phyloP scores from a whole-genome alignment of 2,329 filamentous ascomycete genomes.

The Nemania sp. region DNA sequence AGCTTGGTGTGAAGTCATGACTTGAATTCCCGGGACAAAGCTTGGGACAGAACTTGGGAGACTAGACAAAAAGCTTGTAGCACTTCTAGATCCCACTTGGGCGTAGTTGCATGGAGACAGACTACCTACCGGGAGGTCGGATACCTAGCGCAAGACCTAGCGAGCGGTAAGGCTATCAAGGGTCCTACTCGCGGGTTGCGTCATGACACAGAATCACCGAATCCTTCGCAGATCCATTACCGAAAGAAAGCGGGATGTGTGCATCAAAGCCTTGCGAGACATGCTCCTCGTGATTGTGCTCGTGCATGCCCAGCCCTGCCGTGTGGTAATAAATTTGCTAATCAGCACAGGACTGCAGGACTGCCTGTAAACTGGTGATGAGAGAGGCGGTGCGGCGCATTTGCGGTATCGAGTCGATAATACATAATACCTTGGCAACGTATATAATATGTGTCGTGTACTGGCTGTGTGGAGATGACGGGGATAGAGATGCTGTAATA shows the following conservation, averaged over 20 bases:
- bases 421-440: not conserved
- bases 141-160: not conserved
- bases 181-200: conserved; percentile 14
- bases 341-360: not conserved
- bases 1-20: not conserved
- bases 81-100: not conserved
- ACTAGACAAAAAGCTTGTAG: not conserved
- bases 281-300: not conserved
- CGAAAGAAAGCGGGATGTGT: not conserved
- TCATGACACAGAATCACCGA: conserved; percentile 34
- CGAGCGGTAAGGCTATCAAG: not conserved
- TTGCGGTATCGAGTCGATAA: too few relatives aligned
- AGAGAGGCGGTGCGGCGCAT: too few relatives aligned
- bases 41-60: too few relatives aligned
- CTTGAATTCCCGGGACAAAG: not conserved
- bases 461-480: not conserved
- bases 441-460: not conserved
- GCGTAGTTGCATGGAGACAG: not conserved
- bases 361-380: not conserved
- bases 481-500: too few relatives aligned
- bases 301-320: not conserved
- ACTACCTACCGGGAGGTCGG: not conserved
- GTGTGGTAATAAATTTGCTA: conserved; percentile 13
- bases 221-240: conserved; percentile 33
- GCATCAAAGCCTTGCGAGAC: conserved; percentile 21